Evolutionary conservation across 2,329 filamentous ascomycete species (phyloP), one percentile per base, ranked within the genome.

Genomic region (Neonectria ditissima): DNA sequence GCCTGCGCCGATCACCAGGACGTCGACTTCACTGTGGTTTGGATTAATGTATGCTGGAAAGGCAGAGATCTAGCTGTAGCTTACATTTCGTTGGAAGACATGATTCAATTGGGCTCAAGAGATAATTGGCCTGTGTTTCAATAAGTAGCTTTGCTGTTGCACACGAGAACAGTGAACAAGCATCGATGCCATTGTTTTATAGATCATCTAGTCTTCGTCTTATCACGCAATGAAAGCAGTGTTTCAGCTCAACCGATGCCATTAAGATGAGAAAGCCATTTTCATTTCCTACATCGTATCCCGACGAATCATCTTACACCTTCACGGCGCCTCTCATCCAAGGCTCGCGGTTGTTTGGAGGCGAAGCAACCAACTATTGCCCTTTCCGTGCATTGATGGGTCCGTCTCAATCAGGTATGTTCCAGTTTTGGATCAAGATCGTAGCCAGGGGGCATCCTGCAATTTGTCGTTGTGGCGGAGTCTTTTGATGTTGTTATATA

Each of bases 1-100:
- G 78, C 96, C 96, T 82, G 95, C 94, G 77, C 96, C 96, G 84
- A 98, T 97, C 81, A 99, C 90, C 78, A 99, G 93, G 73, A 99
- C 92, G 83, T 99, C 96, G 79, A 98, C 93, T 76, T 93, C 90
- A 80, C 94, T 97, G 80, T 55, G 16, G 9, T 16, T 22, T 13
- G 5, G 16, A 20, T 61, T 37, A 50, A 24, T 60, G 16, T 22
- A 13, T 20, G 18, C 13, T n/a, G 16, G 13, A 13, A 13, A 5
- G 2, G n/a, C 2, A 13, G 10, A 22, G 5, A 5, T 13, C 9
- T 9, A 18, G 14, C 6, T 41, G n/a, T 1, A 41, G 4, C 43
- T 2, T 39, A 56, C 54, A 56, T 56, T 30, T 56, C 43, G 44
- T 37, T 39, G 22, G 9, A n/a, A 28, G 54, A 34, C 54, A 56